Evolutionary conservation across 352 stramenopile species (phyloP), one percentile per base, ranked within the genome.

Genomic region (Phytophthora crassamura): DNA sequence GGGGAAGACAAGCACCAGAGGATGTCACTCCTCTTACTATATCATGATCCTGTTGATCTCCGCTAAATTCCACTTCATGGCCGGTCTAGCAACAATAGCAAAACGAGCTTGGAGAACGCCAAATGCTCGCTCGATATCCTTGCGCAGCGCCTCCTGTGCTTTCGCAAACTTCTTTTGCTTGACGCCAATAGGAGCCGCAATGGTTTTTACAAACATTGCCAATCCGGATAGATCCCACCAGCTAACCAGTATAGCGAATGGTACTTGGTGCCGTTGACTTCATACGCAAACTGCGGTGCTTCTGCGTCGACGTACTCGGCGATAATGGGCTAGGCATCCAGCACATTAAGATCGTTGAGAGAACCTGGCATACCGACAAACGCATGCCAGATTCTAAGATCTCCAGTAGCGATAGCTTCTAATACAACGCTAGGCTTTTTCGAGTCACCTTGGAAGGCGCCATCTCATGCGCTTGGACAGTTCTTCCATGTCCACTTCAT

Each of bases 401-500:
- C 18, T 9, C 4, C 5, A 9, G 43, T 46, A 14, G 35, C 50
- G 3, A 56, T 32, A 4, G 50, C 42, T 38, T 62, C 49, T 7
- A 67, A 22, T 6, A 67, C 40, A 4, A 67, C 59, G 15, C 25
- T 45, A 8, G 30, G 15, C 2, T 59, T 14, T 22, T 22, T 9
- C 33, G 39, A 46, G 6, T 34, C 34, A 2, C 43, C 51, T 58
- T 63, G 33, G 15, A 67, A 60, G 5, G 50, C 41, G 12, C 42
- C 43, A 12, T 35, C 8, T 51, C 51, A 63, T 4, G 50, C 42
- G 14, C 51, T 46, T n/a, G 50, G 60, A 25, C 38, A 68, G 11
- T 68, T 58, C 12, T 68, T 58, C 60, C 48, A 67, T 3, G n/a
- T 50, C 52, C 39, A 51, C n/a, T 60, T 50, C 40, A 60, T 60